These are phyloP conservation scores for Hibiscus mutabilis DNA, from an alignment of 345 rosid genomes.

Conservation along the genomic window DNA sequence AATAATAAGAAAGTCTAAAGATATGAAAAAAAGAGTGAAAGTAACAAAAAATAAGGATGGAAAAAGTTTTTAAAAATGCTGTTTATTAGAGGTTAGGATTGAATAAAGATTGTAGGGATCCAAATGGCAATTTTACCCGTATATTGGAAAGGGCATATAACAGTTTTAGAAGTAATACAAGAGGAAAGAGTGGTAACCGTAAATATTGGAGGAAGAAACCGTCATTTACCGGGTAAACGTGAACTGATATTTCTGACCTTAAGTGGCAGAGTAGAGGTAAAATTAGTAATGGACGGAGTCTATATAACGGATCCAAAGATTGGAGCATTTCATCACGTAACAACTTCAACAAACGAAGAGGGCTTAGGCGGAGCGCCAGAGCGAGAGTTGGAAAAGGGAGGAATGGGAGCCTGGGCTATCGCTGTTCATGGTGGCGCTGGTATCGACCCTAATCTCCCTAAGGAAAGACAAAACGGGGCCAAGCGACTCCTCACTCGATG, in stretches of 20 bases:
- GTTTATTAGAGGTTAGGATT: too few relatives aligned
- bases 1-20: too few relatives aligned
- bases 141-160: too few relatives aligned
- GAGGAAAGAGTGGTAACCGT: neutral
- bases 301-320: constrained; percentile 2
- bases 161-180: neutral
- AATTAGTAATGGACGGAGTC: neutral
- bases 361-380: neutral
- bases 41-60: too few relatives aligned
- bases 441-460: constrained; percentile 87
- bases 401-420: constrained; percentile 90
- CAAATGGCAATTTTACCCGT: too few relatives aligned
- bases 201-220: neutral
- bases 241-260: neutral
- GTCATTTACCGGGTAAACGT: neutral
- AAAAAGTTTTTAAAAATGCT: too few relatives aligned
- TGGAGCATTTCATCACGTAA: neutral
- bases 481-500: constrained; percentile 80
- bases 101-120: too few relatives aligned
- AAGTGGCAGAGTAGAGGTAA: neutral
- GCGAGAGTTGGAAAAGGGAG: neutral
- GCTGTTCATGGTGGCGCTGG: constrained; percentile 99
- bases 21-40: too few relatives aligned
- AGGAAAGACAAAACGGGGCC: constrained; percentile 70
- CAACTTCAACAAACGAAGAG: neutral